Evolutionary conservation across 2,329 filamentous ascomycete species (phyloP).

Genomic region (Clarireedia sp.): DNA sequence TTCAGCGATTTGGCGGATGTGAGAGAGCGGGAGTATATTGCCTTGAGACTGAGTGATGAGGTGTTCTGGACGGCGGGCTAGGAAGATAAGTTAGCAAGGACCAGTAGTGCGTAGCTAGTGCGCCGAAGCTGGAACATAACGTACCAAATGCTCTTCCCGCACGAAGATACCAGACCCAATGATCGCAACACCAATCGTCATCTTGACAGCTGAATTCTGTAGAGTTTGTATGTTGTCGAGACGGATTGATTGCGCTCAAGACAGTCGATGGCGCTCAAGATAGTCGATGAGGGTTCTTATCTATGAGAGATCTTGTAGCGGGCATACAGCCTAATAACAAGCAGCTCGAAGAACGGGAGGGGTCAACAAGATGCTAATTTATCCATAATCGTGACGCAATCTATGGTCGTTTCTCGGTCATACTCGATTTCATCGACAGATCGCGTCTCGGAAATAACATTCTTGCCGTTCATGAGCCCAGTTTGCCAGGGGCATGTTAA

Average conservation of each 20-base stretch:
- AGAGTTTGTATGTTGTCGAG: background rate
- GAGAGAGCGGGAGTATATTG: slow-evolving; percentile 30
- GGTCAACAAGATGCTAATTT: too few relatives aligned
- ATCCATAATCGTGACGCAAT: too few relatives aligned
- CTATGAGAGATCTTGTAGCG: background rate
- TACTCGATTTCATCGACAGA: too few relatives aligned
- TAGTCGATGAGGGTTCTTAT: background rate
- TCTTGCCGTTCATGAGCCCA: too few relatives aligned
- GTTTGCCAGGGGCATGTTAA: too few relatives aligned
- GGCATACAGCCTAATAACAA: background rate
- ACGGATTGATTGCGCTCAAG: background rate
- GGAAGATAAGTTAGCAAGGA: slow-evolving; percentile 13
- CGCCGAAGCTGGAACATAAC: slow-evolving; percentile 12
- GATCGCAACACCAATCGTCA: slow-evolving; percentile 47
- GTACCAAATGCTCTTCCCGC: slow-evolving; percentile 48
- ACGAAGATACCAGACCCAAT: slow-evolving; percentile 58
- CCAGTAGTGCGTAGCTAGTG: background rate
- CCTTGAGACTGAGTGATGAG: slow-evolving; percentile 44
- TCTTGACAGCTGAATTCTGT: slow-evolving; percentile 13
- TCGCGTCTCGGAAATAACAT: too few relatives aligned
- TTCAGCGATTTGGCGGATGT: slow-evolving; percentile 31
- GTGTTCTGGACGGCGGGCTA: slow-evolving; percentile 51
- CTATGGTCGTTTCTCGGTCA: too few relatives aligned
- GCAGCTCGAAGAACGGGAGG: too few relatives aligned
- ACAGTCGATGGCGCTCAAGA: background rate